Evolutionary conservation across 1,139 yeast species (phyloP).

Genomic region (Komagataea norvegica): DNA sequence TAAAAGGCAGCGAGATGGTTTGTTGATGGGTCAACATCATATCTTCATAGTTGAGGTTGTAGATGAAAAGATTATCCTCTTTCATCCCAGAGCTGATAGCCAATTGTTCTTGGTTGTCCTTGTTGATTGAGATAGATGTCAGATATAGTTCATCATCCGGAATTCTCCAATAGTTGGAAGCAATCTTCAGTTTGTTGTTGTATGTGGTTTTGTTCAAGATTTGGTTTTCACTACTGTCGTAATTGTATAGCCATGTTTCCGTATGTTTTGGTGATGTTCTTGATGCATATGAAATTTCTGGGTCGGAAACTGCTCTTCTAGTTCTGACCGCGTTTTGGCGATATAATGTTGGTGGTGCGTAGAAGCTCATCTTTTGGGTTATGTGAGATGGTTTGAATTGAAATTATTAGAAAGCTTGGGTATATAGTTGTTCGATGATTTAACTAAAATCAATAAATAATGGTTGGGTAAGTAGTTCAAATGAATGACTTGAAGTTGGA

Average conservation of each 20-base stretch:
- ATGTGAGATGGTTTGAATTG: neutral
- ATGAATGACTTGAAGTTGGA: constrained; percentile 4
- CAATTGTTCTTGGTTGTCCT: constrained; percentile 40
- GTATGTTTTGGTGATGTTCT: constrained; percentile 2
- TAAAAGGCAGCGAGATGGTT: constrained; percentile 66
- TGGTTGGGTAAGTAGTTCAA: constrained; percentile 4
- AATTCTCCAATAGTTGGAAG: constrained; percentile 66
- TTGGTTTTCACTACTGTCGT: constrained; percentile 6
- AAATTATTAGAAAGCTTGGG: too few relatives aligned
- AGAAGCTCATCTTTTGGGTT: constrained; percentile 17
- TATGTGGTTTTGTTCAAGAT: constrained; percentile 39
- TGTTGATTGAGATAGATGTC: constrained; percentile 51
- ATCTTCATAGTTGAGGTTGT: constrained; percentile 45
- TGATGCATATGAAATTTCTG: constrained; percentile 11
- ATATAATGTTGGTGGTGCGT: constrained; percentile 22
- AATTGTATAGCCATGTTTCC: constrained; percentile 21
- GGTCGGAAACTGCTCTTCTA: constrained; percentile 12
- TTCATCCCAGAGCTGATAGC: constrained; percentile 62
- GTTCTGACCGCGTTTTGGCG: constrained; percentile 25
- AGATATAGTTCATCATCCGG: constrained; percentile 56
- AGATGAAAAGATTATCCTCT: constrained; percentile 58
- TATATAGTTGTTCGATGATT: too few relatives aligned
- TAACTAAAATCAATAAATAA: constrained; percentile 1
- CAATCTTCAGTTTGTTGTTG: constrained; percentile 40
- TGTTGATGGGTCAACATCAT: constrained; percentile 62